Percentiles rank a stretch among this genome's conserved stretches.
These are phyloP conservation scores for Linum lewisii DNA, from an alignment of 345 rosid genomes.

Conservation along the genomic window DNA sequence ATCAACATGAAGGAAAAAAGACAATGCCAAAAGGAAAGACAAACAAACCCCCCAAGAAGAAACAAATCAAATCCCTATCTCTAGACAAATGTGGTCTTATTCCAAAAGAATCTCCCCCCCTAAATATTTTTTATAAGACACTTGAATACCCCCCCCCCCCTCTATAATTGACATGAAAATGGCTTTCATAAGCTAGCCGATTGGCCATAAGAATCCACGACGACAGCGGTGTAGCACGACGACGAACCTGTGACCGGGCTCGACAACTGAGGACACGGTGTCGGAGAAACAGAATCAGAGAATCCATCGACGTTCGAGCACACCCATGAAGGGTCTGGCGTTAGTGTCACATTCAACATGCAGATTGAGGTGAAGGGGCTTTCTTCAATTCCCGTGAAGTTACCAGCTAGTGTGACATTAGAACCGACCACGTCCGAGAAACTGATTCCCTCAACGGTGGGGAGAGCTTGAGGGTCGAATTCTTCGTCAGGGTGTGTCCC, in stretches of 20 bases:
- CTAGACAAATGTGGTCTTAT: no score
- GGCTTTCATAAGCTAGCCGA: slow-evolving; percentile 33
- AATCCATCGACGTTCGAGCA: slow-evolving; percentile 66
- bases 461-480: slow-evolving; percentile 65
- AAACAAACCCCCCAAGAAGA: no score
- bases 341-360: slow-evolving; percentile 43
- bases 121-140: no score
- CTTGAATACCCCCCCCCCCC: not conserved
- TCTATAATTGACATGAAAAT: not conserved
- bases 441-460: slow-evolving; percentile 34
- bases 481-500: slow-evolving; percentile 81
- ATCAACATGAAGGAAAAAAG: no score
- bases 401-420: slow-evolving; percentile 51
- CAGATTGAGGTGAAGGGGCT: slow-evolving; percentile 70
- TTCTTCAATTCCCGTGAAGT: slow-evolving; percentile 58
- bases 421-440: slow-evolving; percentile 47
- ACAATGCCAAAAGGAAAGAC: no score
- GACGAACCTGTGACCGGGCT: slow-evolving; percentile 24
- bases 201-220: slow-evolving; percentile 22
- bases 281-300: slow-evolving; percentile 62
- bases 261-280: slow-evolving; percentile 52
- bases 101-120: no score
- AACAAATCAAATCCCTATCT: no score
- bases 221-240: slow-evolving; percentile 24
- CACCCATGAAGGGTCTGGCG: slow-evolving; percentile 39